Base-by-base conservation (phyloP, 108 stramenopile genomes). In the Skeletonema grethae region DNA sequence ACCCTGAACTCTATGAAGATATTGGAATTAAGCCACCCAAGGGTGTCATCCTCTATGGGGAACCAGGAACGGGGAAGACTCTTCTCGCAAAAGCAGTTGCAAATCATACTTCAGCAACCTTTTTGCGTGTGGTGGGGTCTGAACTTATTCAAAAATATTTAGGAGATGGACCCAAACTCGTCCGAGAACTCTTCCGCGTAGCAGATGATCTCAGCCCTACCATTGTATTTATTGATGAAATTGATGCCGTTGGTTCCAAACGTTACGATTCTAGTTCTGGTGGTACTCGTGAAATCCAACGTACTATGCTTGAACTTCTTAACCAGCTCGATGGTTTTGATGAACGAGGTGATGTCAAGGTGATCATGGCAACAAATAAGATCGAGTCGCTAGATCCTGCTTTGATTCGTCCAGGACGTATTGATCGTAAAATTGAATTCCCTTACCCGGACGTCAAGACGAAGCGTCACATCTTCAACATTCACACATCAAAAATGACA, bases 191-290 rank as follows among this genome's bases (percentile, higher is more conserved):
- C 38, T 99, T 99, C 76, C 95, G 98, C 69, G 98, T 99, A 97
- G 99, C 99, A 22, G 90, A 98, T 16, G 98, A 99, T 82, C 96
- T 96, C 4, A 95, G 97, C 15, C 99, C 99, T n/a, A 90, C 90
- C 68, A 99, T 99, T 80, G 99, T 99, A 65, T 99, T 99, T 75
- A 99, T 99, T 98, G 99, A 99, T 77, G 99, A 99, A 77, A 97
- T 99, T 72, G 99, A 99, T 73, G 95, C 95, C 76, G 98, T 99
- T 68, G 99, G 99, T 29, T 80, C 83, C 31, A 73, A 85, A 30
- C 85, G 99, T 30, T 93, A 94, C 22, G 85, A 85, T 29, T 87
- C 83, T 38, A 90, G 87, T 59, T 94, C 91, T 43, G 97, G 97
- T 55, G 99, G 98, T 80, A 89, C 97, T 87, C 87, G 99, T 84